A percentile compares a stretch with the other conserved stretches of the same genome.
Conservation (phyloP, 2,329 filamentous ascomycete genomes). For the Cyanodermella asteris region DNA sequence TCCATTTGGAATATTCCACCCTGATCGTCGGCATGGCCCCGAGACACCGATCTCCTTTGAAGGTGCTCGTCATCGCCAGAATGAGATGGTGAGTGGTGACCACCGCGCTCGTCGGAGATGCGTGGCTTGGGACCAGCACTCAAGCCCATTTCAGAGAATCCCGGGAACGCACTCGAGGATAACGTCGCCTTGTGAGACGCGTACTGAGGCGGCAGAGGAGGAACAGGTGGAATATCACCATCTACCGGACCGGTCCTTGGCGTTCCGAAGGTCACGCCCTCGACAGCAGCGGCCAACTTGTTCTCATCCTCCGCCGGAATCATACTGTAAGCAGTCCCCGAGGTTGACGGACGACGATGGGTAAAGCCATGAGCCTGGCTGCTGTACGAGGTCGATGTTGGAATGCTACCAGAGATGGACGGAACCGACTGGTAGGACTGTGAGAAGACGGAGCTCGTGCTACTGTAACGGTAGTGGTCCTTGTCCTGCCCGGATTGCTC, state of each 20-base stretch:
- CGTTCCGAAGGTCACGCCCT: conserved; percentile 73
- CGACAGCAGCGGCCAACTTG: conserved; percentile 73
- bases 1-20: too few species aligned
- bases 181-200: conserved; percentile 21
- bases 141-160: conserved; percentile 19
- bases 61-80: conserved; percentile 47
- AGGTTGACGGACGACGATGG: conserved; percentile 52
- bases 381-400: conserved; percentile 20
- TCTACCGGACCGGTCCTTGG: conserved; percentile 42
- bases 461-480: conserved; percentile 39
- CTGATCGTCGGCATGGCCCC: conserved; percentile 34
- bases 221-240: conserved; percentile 68
- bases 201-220: conserved; percentile 64
- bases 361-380: conserved; percentile 40
- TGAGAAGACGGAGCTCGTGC: conserved; percentile 35
- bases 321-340: conserved; percentile 37
- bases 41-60: conserved; percentile 25
- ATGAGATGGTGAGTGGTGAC: conserved; percentile 40
- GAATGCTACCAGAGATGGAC: conserved; percentile 31
- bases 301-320: conserved; percentile 73
- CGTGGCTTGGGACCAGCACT: conserved; percentile 25
- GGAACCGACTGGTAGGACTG: conserved; percentile 60
- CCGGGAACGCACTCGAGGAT: conserved; percentile 12
- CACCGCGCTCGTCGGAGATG: conserved; percentile 33
- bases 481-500: conserved; percentile 28